Evolutionary conservation across 2,329 filamentous ascomycete genomes (phyloP).

Genomic region (Sporothrix humicola): DNA sequence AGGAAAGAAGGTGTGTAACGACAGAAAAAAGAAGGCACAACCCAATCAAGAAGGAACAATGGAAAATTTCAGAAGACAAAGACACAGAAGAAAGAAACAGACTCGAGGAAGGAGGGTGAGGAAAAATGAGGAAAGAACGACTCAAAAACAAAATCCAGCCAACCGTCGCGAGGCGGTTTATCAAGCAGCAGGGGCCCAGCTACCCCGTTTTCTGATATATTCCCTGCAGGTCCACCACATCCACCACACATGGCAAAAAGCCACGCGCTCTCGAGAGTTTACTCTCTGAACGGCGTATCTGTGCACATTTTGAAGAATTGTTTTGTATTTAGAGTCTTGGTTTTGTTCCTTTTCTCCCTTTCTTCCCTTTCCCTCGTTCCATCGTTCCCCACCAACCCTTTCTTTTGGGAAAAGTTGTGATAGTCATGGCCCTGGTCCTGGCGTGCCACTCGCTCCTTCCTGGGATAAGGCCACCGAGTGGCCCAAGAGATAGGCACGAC

Average conservation of each 20-base stretch:
- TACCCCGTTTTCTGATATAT: slow-evolving; percentile 25
- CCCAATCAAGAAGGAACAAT: not conserved
- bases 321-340: not conserved
- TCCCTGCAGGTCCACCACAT: slow-evolving; percentile 20
- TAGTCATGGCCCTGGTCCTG: not conserved
- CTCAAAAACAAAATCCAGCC: slow-evolving; percentile 16
- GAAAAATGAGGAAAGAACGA: slow-evolving; percentile 9
- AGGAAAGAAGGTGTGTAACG: not conserved
- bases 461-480: slow-evolving; percentile 10
- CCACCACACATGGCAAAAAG: slow-evolving; percentile 21
- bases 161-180: slow-evolving; percentile 34
- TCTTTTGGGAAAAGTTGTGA: not conserved
- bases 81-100: not conserved
- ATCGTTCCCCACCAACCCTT: slow-evolving; percentile 7
- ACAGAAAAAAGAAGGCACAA: slow-evolving; percentile 12
- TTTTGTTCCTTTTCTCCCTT: not conserved
- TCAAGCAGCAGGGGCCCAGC: slow-evolving; percentile 16
- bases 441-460: slow-evolving; percentile 4
- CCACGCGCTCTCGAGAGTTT: not conserved
- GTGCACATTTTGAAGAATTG: not conserved
- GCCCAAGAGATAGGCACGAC: slow-evolving; percentile 24
- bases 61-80: too few species aligned
- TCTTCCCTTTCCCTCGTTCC: slow-evolving; percentile 21
- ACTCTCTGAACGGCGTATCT: not conserved
- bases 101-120: not conserved